Base-by-base conservation (phyloP, 192 early-diverging fungal genomes). In the Piromyces sp. region DNA sequence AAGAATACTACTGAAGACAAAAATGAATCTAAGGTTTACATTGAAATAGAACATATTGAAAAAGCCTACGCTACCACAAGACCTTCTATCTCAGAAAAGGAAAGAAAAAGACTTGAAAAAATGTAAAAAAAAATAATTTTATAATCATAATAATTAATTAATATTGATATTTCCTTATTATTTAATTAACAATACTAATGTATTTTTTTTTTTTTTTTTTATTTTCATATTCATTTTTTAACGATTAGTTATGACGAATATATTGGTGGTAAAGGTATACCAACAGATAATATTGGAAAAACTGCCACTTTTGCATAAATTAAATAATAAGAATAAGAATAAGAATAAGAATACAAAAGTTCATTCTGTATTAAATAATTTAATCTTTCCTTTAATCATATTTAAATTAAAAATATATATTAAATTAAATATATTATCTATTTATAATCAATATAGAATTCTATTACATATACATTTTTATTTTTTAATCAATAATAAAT, bases 51-150 rank as follows among this genome's bases (percentile, higher is more conserved):
- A 13, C 87, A 94, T 83, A 84, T 94, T 29, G 88, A 91, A 29
- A 86, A 85, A 30, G 93, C 92, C 0, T 80, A 92, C 13, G 86
- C 83, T 38, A 84, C 83, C n/a, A 91, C 93, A 5, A 85, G 91
- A 29, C 88, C 91, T 30, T 94, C 93, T 26, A 88, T 92, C 31
- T 88, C 89, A 17, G 85, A 83, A 26, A 88, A 92, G 28, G 92
- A 94, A 51, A 82, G 84, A 36, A 14, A 36, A 3, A 82, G 92
- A 33, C 86, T 93, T 19, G 85, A 89, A 79, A 82, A 85, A 7
- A 91, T 94, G 81, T 90, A 86, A 82, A n/a, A n/a, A n/a, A n/a
- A n/a, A n/a, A n/a, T n/a, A 84, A 15, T 33, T 33, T 79, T 33
- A 14, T 79, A 15, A 15, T 40, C 16, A 36, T 36, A 7, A 4